phyloP scores from a whole-genome alignment of 169 alveolate species.

The Babesia microti region DNA sequence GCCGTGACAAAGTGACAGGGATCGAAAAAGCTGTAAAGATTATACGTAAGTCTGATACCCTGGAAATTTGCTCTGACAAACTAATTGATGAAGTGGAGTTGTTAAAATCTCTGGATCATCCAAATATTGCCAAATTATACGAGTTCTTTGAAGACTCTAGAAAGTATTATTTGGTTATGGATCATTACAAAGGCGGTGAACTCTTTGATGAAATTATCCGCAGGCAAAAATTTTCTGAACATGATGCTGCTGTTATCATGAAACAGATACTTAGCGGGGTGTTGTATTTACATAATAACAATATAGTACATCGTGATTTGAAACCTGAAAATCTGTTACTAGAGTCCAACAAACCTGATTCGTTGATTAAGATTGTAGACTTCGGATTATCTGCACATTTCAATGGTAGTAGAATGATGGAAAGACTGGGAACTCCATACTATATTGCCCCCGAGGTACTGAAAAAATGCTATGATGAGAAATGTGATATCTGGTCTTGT shows the following conservation, averaged over 20 bases:
- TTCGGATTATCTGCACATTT: conserved; percentile 76
- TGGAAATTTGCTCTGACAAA: too few species aligned
- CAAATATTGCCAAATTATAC: conserved; percentile 82
- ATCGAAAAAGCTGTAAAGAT: conserved; percentile 74
- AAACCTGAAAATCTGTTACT: conserved; percentile 73
- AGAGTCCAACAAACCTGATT: conserved; percentile 13
- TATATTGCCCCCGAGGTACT: conserved; percentile 80
- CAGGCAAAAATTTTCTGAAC: conserved; percentile 74
- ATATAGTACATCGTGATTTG: conserved; percentile 78
- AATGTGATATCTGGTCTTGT: conserved; percentile 82
- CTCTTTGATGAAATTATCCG: conserved; percentile 78
- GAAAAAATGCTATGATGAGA: conserved; percentile 68
- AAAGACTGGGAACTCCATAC: conserved; percentile 76
- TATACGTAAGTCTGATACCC: conserved; percentile 52
- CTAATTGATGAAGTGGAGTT: conserved; percentile 73
- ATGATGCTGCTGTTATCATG: conserved; percentile 79
- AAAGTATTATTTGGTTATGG: conserved; percentile 78
- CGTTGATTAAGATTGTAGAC: conserved; percentile 68
- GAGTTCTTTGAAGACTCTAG: conserved; percentile 80
- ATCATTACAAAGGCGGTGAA: conserved; percentile 84
- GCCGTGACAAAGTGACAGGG: conserved; percentile 58
- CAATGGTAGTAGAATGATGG: conserved; percentile 52
- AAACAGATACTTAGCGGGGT: conserved; percentile 81
- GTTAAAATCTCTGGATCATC: conserved; percentile 82
- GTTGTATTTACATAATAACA: conserved; percentile 78